phyloP scores from a whole-genome alignment of 192 early-diverging fungal genomes.

The Linnemannia elongata region DNA sequence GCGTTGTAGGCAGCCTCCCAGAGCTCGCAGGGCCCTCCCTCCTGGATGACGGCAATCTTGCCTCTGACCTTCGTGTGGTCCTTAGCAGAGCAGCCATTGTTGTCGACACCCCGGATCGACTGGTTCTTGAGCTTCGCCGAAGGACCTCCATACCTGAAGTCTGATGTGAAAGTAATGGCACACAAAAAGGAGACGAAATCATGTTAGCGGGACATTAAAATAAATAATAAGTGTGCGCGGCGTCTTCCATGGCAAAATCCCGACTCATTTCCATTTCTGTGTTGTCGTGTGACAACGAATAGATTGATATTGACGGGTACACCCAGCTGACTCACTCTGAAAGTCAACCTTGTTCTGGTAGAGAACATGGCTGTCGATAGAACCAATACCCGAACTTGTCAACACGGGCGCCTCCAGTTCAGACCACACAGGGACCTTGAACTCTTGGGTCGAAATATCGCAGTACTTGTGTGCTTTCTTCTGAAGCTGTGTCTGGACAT shows the following conservation, averaged over 20 bases:
- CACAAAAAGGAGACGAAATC: not conserved
- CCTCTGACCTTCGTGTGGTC: constrained; percentile 59
- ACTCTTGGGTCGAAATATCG: constrained; percentile 63
- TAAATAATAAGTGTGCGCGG: not conserved
- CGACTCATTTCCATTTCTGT: not conserved
- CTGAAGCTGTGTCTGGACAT: constrained; percentile 68
- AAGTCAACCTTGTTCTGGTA: constrained; percentile 65
- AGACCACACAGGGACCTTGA: constrained; percentile 65
- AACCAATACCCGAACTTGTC: constrained; percentile 36
- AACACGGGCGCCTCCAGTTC: constrained; percentile 52
- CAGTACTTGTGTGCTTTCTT: constrained; percentile 43
- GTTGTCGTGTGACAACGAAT: not conserved
- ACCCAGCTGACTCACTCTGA: constrained; percentile 53
- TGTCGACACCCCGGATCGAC: constrained; percentile 55
- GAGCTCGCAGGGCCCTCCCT: constrained; percentile 58
- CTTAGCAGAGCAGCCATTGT: constrained; percentile 60
- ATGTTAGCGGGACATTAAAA: not conserved
- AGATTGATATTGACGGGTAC: not conserved
- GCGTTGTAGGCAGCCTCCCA: constrained; percentile 70
- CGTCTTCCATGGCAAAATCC: not conserved
- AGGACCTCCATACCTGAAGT: constrained; percentile 72
- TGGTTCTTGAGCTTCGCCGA: constrained; percentile 62
- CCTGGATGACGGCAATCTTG: constrained; percentile 67
- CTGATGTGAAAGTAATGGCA: constrained; percentile 7
- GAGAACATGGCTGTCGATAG: constrained; percentile 7